Evolutionary conservation across 441 rosid species (phyloP).

Genomic region (Geranium incanum): DNA sequence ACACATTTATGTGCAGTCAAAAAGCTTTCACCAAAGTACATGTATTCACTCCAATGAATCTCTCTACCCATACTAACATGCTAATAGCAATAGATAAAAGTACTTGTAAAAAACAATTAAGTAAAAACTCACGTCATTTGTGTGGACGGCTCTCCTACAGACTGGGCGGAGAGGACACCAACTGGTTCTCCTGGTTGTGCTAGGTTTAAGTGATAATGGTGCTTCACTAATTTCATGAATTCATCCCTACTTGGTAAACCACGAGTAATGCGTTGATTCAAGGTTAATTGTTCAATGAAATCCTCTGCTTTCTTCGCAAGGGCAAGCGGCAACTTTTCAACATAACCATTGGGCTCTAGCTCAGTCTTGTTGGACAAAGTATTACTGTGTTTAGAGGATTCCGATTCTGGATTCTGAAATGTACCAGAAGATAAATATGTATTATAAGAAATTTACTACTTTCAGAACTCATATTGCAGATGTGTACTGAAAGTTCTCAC

Average conservation of each 20-base stretch:
- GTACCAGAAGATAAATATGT: slow-evolving; percentile 17
- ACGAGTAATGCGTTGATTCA: slow-evolving; percentile 33
- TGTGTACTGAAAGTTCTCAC: slow-evolving; percentile 35
- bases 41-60: slow-evolving; percentile 1
- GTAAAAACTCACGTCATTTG: slow-evolving; percentile 85
- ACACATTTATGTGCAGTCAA: slow-evolving; percentile 4
- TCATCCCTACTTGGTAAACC: slow-evolving; percentile 42
- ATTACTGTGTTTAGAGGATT: slow-evolving; percentile 39
- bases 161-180: slow-evolving; percentile 97
- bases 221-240: slow-evolving; percentile 55
- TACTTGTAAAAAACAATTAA: background rate
- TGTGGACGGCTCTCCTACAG: slow-evolving; percentile 99
- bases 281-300: slow-evolving; percentile 42
- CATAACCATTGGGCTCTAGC: slow-evolving; percentile 38
- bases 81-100: background rate
- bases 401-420: slow-evolving; percentile 70
- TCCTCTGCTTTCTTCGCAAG: slow-evolving; percentile 64
- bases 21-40: slow-evolving; percentile 1
- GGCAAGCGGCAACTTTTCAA: slow-evolving; percentile 52
- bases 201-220: slow-evolving; percentile 71
- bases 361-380: slow-evolving; percentile 14
- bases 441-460: slow-evolving; percentile 13
- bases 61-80: background rate
- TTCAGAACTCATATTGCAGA: slow-evolving; percentile 18
- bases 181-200: slow-evolving; percentile 99